Evolutionary conservation across 768 basidiomycete species (phyloP).

Genomic region (Agaricus sinodeliciosus): DNA sequence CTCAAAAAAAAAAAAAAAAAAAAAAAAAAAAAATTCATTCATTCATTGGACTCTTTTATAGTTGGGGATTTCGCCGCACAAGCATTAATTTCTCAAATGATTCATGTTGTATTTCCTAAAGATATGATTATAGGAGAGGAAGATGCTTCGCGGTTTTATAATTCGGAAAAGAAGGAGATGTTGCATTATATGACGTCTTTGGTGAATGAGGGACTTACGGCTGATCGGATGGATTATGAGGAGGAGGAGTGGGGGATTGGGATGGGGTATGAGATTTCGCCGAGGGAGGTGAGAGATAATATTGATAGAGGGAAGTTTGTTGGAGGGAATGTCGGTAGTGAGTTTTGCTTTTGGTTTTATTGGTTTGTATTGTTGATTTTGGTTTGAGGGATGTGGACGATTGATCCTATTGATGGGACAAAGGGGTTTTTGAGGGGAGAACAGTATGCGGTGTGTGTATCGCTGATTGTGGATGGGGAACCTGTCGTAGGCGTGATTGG

Average conservation of each 20-base stretch:
- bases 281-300: conserved; percentile 65
- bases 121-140: conserved; percentile 96
- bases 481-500: conserved; percentile 85
- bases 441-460: conserved; percentile 90
- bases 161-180: conserved; percentile 35
- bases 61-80: conserved; percentile 95
- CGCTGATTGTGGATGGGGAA: conserved; percentile 70
- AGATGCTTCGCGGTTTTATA: conserved; percentile 75
- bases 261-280: conserved; percentile 42
- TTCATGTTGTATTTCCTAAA: conserved; percentile 68
- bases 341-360: conserved; percentile 24
- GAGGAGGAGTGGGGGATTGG: conserved; percentile 68
- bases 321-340: conserved; percentile 71
- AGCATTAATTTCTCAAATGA: conserved; percentile 81
- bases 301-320: conserved; percentile 79
- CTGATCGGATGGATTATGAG: conserved; percentile 50
- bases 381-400: conserved; percentile 70
- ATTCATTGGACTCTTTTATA: conserved; percentile 23
- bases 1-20: background rate
- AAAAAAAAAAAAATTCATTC: no score
- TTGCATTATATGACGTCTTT: conserved; percentile 68
- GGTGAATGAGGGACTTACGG: conserved; percentile 71
- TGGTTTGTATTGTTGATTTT: background rate
- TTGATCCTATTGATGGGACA: conserved; percentile 90
- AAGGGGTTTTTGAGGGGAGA: conserved; percentile 90